Evolutionary conservation across 2,329 filamentous ascomycete genomes (phyloP).

Genomic region (Arthrobotrys entomopaga): DNA sequence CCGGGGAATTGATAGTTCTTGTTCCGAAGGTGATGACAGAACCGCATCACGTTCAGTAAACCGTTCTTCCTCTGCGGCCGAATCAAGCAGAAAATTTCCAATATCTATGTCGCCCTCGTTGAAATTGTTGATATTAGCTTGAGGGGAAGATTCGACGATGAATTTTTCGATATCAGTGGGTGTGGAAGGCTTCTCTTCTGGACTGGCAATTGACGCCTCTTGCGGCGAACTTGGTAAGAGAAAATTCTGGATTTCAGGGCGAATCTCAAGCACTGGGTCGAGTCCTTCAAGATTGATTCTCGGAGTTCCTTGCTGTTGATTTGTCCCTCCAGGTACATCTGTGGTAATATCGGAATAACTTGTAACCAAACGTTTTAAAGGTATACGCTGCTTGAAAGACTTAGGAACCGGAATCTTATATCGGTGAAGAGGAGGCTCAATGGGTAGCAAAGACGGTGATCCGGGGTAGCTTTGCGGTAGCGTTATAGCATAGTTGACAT

Average conservation of each 20-base stretch:
- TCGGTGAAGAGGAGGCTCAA: neutral
- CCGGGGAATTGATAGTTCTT: too few species aligned
- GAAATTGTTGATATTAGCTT: neutral
- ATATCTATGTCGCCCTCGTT: slow-evolving; percentile 12
- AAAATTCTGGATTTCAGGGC: slow-evolving; percentile 18
- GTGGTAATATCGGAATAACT: slow-evolving; percentile 5
- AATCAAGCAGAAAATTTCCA: slow-evolving; percentile 21
- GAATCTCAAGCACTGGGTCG: too few species aligned
- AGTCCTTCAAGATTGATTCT: neutral
- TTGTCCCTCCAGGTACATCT: neutral
- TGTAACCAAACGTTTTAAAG: slow-evolving; percentile 21
- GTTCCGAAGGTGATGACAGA: neutral
- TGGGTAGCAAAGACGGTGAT: slow-evolving; percentile 11
- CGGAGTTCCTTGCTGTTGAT: neutral
- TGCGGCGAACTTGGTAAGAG: slow-evolving; percentile 7
- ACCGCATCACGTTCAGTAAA: neutral
- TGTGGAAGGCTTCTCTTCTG: neutral
- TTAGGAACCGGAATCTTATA: slow-evolving; percentile 15
- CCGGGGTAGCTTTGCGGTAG: slow-evolving; percentile 20
- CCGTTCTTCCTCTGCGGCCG: neutral
- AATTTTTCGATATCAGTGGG: slow-evolving; percentile 23
- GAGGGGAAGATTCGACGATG: slow-evolving; percentile 14
- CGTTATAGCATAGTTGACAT: neutral
- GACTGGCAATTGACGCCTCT: neutral
- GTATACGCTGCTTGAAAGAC: slow-evolving; percentile 9